These are phyloP conservation scores for Sarcomyxa edulis DNA, from an alignment of 768 basidiomycete species.

Conservation along the genomic window DNA sequence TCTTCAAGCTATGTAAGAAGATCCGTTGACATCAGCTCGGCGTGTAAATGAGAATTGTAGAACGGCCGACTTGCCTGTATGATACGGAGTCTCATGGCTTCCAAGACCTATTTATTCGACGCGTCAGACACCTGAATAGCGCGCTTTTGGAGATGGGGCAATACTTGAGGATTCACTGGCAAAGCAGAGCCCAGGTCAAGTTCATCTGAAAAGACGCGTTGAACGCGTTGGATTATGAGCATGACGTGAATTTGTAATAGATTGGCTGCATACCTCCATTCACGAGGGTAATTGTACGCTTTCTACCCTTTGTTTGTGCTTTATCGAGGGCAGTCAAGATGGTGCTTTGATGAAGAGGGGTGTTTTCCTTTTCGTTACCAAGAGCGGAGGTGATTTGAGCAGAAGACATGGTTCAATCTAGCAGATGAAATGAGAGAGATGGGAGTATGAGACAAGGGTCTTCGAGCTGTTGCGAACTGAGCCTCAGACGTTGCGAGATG, in stretches of 20 bases:
- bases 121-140: slow-evolving; percentile 7
- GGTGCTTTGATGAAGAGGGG: slow-evolving; percentile 12
- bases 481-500: no score
- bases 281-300: no score
- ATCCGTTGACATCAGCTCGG: background rate
- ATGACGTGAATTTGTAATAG: slow-evolving; percentile 14
- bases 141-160: background rate
- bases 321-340: slow-evolving; percentile 15
- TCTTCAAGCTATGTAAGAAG: slow-evolving; percentile 26
- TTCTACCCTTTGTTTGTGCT: slow-evolving; percentile 11
- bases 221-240: slow-evolving; percentile 1
- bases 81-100: slow-evolving; percentile 25
- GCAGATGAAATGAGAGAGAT: no score
- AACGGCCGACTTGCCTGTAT: slow-evolving; percentile 11
- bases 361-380: slow-evolving; percentile 10
- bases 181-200: slow-evolving; percentile 18
- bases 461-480: no score
- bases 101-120: slow-evolving; percentile 16
- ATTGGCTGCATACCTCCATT: no score
- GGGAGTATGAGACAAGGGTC: no score
- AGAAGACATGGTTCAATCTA: no score
- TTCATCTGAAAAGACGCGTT: slow-evolving; percentile 13
- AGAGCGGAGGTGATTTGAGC: no score
- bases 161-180: slow-evolving; percentile 18
- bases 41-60: background rate